Conservation (phyloP, 345 rosid genomes). For the Linum lewisii region DNA sequence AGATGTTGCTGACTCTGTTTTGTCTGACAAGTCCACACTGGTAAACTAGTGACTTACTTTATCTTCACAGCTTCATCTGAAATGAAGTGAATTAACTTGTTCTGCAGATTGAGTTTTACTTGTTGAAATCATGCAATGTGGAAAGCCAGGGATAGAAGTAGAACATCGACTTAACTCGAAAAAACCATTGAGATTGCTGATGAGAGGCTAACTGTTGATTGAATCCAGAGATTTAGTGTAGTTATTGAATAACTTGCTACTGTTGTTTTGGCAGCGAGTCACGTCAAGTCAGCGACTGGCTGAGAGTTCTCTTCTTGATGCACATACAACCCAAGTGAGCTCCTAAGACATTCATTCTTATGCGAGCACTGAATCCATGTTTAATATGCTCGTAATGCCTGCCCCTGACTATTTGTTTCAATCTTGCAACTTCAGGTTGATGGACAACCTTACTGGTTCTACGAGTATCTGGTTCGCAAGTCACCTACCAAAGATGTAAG, state of each 20-base stretch:
- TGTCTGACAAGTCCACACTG: conserved; percentile 84
- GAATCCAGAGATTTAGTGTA: not conserved
- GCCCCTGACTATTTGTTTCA: conserved; percentile 3
- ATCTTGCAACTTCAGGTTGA: conserved; percentile 38
- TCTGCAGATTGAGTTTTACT: not conserved
- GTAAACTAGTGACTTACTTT: conserved; percentile 29
- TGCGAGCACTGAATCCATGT: not conserved
- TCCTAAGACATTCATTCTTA: conserved; percentile 13
- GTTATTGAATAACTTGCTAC: conserved; percentile 7
- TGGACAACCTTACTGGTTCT: conserved; percentile 84
- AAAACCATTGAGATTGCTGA: too few species aligned
- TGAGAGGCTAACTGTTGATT: too few species aligned
- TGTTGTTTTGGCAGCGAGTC: conserved; percentile 53
- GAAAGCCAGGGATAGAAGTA: too few species aligned
- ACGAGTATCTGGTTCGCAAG: conserved; percentile 83
- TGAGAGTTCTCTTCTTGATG: conserved; percentile 86
- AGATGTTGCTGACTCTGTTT: conserved; percentile 86
- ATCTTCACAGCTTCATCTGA: not conserved
- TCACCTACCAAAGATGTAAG: conserved; percentile 70
- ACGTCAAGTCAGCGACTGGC: conserved; percentile 82
- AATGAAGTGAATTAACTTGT: not conserved
- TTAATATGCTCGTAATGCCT: not conserved
- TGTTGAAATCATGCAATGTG: too few species aligned
- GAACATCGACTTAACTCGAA: too few species aligned
- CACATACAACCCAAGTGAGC: conserved; percentile 56